Base-by-base conservation (phyloP, 768 basidiomycete species). In the Neoboletus magnificus region DNA sequence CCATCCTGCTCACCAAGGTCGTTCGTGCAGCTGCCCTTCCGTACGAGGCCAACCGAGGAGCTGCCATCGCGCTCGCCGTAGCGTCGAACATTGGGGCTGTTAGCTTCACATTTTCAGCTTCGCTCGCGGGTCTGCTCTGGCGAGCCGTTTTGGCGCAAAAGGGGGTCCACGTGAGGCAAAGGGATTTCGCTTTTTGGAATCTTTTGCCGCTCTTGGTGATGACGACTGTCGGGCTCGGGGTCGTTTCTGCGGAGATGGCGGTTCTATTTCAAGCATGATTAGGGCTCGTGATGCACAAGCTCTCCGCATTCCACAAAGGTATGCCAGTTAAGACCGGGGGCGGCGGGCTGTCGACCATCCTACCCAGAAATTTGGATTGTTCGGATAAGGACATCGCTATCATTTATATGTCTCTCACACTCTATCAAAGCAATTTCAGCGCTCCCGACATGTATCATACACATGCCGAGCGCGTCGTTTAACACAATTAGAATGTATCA, bases 51-150 rank as follows among this genome's bases (percentile, higher is more conserved):
- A 52, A 62, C 7, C 77, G 81, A 18, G 85, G 81, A 1, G 87
- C 85, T 1, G 84, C 81, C 1, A 81, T 86, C 44, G 81, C 92
- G 0, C 80, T 97, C 15, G 94, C 93, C 7, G 79, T 97, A 0
- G 88, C 89, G 3, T 88, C 85, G 52, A 97, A 97, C 70, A 87
- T 92, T 33, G 95, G 95, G 12, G 95, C 95, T 1, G 88, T 95
- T 60, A 89, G 86, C 58, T 87, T 91, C 66, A 90, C 91, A 9
- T 95, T 94, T 66, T 87, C 87, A 5, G 91, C 91, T 1, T 91
- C 89, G 52, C 81, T 97, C 16, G 93, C 93, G 0, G 94, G 94
- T 0, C 73, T 98, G 41, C 76, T 97, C 16, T 98, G 95, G 94
- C 73, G 77, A 22, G 67, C 75, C 16, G 92, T 96, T 52, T 73